A percentile compares a stretch with the other conserved stretches of the same genome.
Conservation (phyloP, 2,329 filamentous ascomycete genomes). For the Fusarium sp. region DNA sequence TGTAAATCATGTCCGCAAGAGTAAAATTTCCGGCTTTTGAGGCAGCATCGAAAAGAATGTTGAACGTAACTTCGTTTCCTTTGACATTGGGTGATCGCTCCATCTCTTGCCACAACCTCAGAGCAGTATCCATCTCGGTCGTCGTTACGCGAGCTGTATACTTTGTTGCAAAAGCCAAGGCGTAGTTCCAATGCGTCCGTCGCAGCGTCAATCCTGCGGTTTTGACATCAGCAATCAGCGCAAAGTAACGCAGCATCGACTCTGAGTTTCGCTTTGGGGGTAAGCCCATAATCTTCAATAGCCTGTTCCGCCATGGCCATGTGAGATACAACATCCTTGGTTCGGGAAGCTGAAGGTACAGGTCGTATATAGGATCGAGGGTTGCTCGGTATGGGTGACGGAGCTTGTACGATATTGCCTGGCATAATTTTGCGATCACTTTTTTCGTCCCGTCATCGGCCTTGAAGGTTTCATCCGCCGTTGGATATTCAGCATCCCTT, state of each 20-base stretch:
- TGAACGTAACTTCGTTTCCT: slow-evolving; percentile 85
- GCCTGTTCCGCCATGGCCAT: slow-evolving; percentile 63
- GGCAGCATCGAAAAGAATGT: slow-evolving; percentile 89
- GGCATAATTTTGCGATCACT: slow-evolving; percentile 52
- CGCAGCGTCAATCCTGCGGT: slow-evolving; percentile 74
- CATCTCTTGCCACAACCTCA: slow-evolving; percentile 90
- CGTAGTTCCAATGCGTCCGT: slow-evolving; percentile 81
- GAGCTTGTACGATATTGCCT: slow-evolving; percentile 53
- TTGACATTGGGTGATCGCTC: slow-evolving; percentile 73
- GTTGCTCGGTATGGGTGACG: slow-evolving; percentile 53
- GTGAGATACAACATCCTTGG: slow-evolving; percentile 62
- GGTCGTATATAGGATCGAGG: slow-evolving; percentile 57
- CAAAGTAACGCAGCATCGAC: slow-evolving; percentile 84
- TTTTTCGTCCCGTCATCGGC: slow-evolving; percentile 48
- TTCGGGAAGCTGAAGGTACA: slow-evolving; percentile 61
- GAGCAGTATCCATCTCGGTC: slow-evolving; percentile 67
- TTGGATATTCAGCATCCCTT: slow-evolving; percentile 60
- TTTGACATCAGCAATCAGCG: slow-evolving; percentile 84
- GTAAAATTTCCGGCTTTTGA: slow-evolving; percentile 85
- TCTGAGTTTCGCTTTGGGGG: slow-evolving; percentile 64
- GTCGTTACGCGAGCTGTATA: slow-evolving; percentile 70
- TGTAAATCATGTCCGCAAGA: slow-evolving; percentile 84
- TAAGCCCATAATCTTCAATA: slow-evolving; percentile 75
- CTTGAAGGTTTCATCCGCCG: slow-evolving; percentile 51
- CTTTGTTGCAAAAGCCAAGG: slow-evolving; percentile 80